Conservation (phyloP, 768 basidiomycete genomes). For the Trametes cingulata region DNA sequence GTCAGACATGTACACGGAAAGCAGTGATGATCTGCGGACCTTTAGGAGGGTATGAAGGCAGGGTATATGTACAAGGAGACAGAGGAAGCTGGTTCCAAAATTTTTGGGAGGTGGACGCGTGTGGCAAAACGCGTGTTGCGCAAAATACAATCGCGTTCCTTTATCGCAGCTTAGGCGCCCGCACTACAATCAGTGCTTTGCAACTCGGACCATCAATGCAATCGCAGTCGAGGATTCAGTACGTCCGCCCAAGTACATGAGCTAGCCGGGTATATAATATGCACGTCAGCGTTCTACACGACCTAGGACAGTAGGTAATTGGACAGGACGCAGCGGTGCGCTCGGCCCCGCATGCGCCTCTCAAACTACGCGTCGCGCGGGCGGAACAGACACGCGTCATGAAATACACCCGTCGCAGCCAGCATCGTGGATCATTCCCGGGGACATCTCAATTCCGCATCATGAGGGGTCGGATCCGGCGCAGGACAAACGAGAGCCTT, state of each 20-base stretch:
- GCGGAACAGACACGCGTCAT: not conserved
- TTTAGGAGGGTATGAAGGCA: conserved; percentile 10
- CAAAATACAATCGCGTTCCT: conserved; percentile 19
- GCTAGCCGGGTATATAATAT: not conserved
- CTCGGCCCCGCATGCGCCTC: not conserved
- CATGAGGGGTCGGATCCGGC: too few species aligned
- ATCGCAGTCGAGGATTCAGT: not conserved
- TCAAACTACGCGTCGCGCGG: not conserved
- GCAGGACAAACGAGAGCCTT: too few species aligned
- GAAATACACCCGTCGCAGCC: too few species aligned
- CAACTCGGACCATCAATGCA: not conserved
- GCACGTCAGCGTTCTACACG: not conserved
- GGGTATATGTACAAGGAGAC: conserved; percentile 25
- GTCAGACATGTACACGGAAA: not conserved
- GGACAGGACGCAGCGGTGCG: not conserved
- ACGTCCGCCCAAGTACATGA: not conserved
- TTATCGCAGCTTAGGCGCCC: conserved; percentile 19
- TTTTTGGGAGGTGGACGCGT: conserved; percentile 23
- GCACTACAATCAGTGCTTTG: conserved; percentile 3
- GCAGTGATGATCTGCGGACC: not conserved
- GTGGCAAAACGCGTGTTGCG: conserved; percentile 26
- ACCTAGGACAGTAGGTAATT: not conserved
- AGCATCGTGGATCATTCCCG: too few species aligned
- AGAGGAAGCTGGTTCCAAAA: conserved; percentile 21
- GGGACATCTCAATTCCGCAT: too few species aligned